phyloP scores from a whole-genome alignment of 352 stramenopile genomes.

The Pythium aphanidermatum region DNA sequence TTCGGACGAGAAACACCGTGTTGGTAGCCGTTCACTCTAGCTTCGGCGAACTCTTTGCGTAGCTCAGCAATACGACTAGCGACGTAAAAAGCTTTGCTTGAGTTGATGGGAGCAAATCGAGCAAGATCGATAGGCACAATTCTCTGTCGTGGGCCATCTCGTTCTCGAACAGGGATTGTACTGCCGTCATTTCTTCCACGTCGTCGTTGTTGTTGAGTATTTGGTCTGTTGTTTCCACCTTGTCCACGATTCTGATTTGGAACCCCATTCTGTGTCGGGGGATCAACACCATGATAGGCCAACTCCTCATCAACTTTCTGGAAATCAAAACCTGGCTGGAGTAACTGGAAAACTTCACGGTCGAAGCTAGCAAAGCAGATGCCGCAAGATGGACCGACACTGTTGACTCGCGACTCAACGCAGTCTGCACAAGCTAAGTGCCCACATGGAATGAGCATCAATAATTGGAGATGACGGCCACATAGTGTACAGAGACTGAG shows the following conservation, averaged over 20 bases:
- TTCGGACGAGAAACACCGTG: constrained; percentile 12
- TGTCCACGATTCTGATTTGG: no score
- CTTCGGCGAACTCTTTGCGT: constrained; percentile 37
- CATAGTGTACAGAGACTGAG: constrained; percentile 80
- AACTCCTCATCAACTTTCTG: constrained; percentile 24
- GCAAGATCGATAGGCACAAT: constrained; percentile 23
- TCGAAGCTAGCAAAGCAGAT: constrained; percentile 60
- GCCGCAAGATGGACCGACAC: constrained; percentile 42
- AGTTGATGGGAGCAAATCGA: constrained; percentile 36
- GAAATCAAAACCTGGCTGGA: constrained; percentile 85
- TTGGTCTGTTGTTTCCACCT: not conserved
- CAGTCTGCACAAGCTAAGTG: constrained; percentile 92
- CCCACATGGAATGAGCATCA: constrained; percentile 91
- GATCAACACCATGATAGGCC: constrained; percentile 9
- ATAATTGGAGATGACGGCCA: constrained; percentile 68
- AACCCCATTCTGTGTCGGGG: no score
- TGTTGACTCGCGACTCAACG: constrained; percentile 66
- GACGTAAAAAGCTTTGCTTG: constrained; percentile 73
- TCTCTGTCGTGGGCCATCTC: constrained; percentile 14
- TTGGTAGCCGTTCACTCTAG: not conserved
- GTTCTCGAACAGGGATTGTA: constrained; percentile 16
- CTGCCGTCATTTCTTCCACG: constrained; percentile 5
- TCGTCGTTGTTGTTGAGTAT: not conserved
- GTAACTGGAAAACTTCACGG: constrained; percentile 83
- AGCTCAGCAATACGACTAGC: constrained; percentile 59